Evolutionary conservation across 768 basidiomycete species (phyloP).

Genomic region (Hygrophoropsis aurantiaca): DNA sequence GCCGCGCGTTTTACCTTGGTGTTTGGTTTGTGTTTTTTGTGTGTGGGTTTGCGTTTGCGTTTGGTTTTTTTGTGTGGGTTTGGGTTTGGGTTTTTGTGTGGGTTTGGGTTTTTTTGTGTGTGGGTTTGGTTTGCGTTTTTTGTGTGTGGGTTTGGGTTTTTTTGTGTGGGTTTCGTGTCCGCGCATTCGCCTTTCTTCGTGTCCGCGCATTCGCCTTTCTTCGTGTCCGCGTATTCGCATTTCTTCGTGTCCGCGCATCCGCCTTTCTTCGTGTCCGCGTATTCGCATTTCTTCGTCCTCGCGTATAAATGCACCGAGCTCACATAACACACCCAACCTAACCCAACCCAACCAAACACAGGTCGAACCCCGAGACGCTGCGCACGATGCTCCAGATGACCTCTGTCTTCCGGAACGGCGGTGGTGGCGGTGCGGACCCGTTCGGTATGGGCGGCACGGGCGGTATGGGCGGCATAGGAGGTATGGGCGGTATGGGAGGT

Average conservation of each 20-base stretch:
- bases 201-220: too few species aligned
- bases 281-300: slow-evolving; percentile 2
- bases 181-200: too few species aligned
- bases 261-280: too few species aligned
- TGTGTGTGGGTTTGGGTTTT: too few species aligned
- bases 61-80: too few species aligned
- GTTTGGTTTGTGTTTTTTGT: background rate
- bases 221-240: too few species aligned
- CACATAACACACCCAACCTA: background rate
- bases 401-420: slow-evolving; percentile 38
- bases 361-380: slow-evolving; percentile 76
- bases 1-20: slow-evolving; percentile 14
- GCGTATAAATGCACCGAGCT: background rate
- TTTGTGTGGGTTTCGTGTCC: too few species aligned
- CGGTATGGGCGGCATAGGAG: too few species aligned
- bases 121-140: background rate
- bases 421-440: slow-evolving; percentile 2
- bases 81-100: background rate
- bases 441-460: too few species aligned
- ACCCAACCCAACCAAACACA: slow-evolving; percentile 23
- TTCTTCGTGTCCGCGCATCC: too few species aligned
- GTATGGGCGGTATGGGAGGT: slow-evolving; percentile 13
- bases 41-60: too few species aligned
- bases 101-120: slow-evolving; percentile 9
- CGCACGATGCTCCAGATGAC: slow-evolving; percentile 79